Evolutionary conservation across 306 rosid genomes (phyloP).

Genomic region (Nissolia schottii): DNA sequence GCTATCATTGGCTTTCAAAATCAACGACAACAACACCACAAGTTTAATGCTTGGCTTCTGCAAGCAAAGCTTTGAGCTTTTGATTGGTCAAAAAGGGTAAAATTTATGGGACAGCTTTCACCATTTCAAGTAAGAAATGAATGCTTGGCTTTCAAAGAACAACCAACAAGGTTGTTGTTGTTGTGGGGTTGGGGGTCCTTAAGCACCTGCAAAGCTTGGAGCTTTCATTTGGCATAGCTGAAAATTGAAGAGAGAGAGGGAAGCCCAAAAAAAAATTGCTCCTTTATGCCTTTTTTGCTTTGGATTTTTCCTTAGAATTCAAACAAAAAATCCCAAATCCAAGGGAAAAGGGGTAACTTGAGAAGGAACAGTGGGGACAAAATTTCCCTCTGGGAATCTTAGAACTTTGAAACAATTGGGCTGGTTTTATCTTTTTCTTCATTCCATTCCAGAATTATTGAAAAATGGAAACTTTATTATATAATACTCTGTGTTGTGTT

Average conservation of each 20-base stretch:
- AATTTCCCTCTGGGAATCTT: conserved; percentile 29
- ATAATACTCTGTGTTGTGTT: neutral
- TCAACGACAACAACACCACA: neutral
- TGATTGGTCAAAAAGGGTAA: too few relatives aligned
- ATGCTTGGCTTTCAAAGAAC: conserved; percentile 21
- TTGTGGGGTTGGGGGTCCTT: neutral
- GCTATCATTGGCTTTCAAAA: neutral
- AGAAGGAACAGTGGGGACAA: conserved; percentile 37
- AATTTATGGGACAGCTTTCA: too few relatives aligned
- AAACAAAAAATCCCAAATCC: conserved; percentile 20
- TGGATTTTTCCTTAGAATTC: conserved; percentile 40
- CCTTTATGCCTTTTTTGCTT: conserved; percentile 22
- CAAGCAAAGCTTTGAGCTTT: too few relatives aligned
- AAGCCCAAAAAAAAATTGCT: conserved; percentile 9
- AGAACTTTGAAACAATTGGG: conserved; percentile 19
- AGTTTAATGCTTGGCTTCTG: too few relatives aligned
- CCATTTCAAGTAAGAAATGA: too few relatives aligned
- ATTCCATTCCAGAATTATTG: conserved; percentile 23
- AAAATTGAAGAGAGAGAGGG: conserved; percentile 2
- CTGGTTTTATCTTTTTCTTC: neutral
- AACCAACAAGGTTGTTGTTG: too few relatives aligned
- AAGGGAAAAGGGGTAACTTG: neutral
- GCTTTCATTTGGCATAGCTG: conserved; percentile 3
- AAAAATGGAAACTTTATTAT: conserved; percentile 26
- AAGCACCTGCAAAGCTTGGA: neutral